Base-by-base conservation (phyloP, 2,329 filamentous ascomycete species). In the Penicillium sp. region DNA sequence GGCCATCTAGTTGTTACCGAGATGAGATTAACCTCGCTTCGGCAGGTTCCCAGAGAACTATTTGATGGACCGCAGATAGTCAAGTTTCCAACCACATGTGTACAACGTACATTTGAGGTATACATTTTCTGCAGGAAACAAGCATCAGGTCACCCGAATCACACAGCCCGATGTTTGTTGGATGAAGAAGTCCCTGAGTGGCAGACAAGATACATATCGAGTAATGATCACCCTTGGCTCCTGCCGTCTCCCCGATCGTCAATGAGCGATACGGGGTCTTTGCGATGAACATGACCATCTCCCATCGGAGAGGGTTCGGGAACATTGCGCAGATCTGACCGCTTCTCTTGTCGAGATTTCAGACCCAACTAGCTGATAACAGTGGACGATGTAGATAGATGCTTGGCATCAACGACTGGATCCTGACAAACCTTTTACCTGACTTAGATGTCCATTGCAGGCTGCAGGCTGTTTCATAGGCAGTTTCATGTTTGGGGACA, bases 81-180 rank as follows among this genome's bases (percentile, higher is more conserved):
- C 43, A 10, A 13, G 18, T 60, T 58, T 47, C 14, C 14, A 60
- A 61, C 38, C 23, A 34, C 13, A 45, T 47, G 14, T 35, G 23
- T 23, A 23, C n/a, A n/a, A n/a, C n/a, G 38, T 18, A 47, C 40
- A 45, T 59, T 57, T 53, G 47, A 49, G 51, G 47, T 53, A 38
- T 42, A 41, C 32, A 32, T 32, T 29, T 44, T 43, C 39, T 56
- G 36, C 47, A 47, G 55, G 40, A 54, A 41, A 51, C 51, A 56
- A 59, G 50, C 49, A 51, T 47, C 47, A 57, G 35, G 51, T 38
- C 47, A 60, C 44, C 44, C 41, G 40, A 41, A 13, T 61, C 42
- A 56, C 57, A 60, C 55, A 43, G 23, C 9, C 34, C 18, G 11
- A 34, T 35, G 11, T 18, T 18, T 50, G 7, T 26, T 14, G 14